phyloP scores from a whole-genome alignment of 73 alveolate species.

The Paramecium biaurelia region DNA sequence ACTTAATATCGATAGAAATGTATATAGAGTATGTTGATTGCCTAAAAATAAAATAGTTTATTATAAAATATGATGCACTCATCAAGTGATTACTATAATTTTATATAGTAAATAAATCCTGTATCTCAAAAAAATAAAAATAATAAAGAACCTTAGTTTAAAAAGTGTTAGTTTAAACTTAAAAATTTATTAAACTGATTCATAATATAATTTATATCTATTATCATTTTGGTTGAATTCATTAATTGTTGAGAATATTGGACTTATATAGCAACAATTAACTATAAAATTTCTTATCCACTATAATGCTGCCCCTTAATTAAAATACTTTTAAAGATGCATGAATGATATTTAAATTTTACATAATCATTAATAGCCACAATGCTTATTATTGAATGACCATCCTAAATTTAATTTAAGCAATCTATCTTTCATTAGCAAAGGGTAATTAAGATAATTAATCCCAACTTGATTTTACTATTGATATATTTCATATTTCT shows the following conservation, averaged over 20 bases:
- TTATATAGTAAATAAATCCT: not conserved
- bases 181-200: not conserved
- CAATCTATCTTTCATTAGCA: too few relatives aligned
- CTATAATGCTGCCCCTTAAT: not conserved
- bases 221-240: not conserved
- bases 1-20: slow-evolving; percentile 1
- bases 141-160: not conserved
- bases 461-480: too few relatives aligned
- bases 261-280: not conserved
- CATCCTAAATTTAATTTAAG: not conserved
- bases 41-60: not conserved
- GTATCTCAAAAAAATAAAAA: not conserved
- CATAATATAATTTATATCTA: not conserved
- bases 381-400: not conserved
- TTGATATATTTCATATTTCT: too few relatives aligned
- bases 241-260: not conserved
- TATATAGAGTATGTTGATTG: not conserved
- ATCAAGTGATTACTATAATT: not conserved
- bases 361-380: not conserved
- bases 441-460: too few relatives aligned
- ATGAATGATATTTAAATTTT: not conserved
- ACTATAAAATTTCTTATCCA: not conserved
- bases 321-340: not conserved
- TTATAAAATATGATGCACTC: not conserved
- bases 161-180: not conserved